A percentile compares a stretch with the other conserved stretches of the same genome.
Evolutionary conservation across 2,329 filamentous ascomycete genomes (phyloP).

Genomic region (Fusarium concolor): DNA sequence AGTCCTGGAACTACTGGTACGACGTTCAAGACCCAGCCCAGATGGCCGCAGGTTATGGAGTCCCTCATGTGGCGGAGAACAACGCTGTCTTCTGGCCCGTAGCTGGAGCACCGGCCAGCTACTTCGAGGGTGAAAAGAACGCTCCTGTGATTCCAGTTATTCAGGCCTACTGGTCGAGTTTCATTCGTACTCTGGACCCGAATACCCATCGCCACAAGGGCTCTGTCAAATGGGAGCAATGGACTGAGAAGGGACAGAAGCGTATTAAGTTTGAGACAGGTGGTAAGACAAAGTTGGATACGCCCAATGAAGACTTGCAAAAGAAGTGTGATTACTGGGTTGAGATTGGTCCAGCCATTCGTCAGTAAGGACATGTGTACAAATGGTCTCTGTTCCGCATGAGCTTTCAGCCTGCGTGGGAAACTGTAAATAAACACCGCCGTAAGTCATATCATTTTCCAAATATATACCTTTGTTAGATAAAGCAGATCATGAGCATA

Average conservation of each 20-base stretch:
- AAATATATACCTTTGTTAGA: too few species aligned
- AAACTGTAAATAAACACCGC: too few species aligned
- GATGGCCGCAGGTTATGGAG: conserved; percentile 67
- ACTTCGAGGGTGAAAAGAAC: conserved; percentile 64
- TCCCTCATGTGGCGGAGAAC: conserved; percentile 74
- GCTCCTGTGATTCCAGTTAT: conserved; percentile 68
- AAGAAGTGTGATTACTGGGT: conserved; percentile 43
- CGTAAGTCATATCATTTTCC: too few species aligned
- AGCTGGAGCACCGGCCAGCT: conserved; percentile 68
- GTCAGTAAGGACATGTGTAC: conserved; percentile 12
- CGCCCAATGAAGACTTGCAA: conserved; percentile 40
- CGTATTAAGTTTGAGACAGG: conserved; percentile 57
- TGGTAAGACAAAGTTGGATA: conserved; percentile 56
- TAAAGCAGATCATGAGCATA: too few species aligned
- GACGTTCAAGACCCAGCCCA: conserved; percentile 71
- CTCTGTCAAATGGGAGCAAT: conserved; percentile 57
- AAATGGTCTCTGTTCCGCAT: too few species aligned
- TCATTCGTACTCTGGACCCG: conserved; percentile 74
- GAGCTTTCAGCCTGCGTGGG: too few species aligned
- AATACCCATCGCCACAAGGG: conserved; percentile 58
- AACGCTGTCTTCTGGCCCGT: conserved; percentile 75
- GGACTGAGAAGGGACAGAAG: conserved; percentile 46
- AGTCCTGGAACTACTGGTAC: conserved; percentile 76
- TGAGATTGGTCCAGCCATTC: conserved; percentile 28
- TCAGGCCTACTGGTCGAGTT: conserved; percentile 80